Conservation (phyloP, 1,284 basidiomycete genomes). For the Leccinum solheimii region DNA sequence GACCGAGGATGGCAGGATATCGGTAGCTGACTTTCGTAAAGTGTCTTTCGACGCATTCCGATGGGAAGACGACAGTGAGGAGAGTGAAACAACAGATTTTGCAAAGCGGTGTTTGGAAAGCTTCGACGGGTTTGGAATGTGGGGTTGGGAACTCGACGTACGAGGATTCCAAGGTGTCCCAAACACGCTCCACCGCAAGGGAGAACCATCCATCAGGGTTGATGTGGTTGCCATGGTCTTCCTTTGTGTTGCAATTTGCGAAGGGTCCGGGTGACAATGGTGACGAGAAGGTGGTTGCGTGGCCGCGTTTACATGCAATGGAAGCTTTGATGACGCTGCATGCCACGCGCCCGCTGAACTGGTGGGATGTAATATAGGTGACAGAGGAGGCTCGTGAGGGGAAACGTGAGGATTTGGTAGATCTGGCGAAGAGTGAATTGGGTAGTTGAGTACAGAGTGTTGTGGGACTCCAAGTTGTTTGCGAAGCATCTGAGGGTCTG, state of each 20-base stretch:
- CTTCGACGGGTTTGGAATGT: conserved; percentile 7
- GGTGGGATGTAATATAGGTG: not conserved
- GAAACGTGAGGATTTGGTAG: conserved; percentile 29
- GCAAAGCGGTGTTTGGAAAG: conserved; percentile 5
- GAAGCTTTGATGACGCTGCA: not conserved
- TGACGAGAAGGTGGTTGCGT: conserved; percentile 5
- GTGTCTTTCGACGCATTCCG: conserved; percentile 3
- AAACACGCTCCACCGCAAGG: not conserved
- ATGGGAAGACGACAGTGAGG: conserved; percentile 1
- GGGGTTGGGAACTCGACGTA: not conserved
- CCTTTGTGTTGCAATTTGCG: not conserved
- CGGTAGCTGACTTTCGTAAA: conserved; percentile 9
- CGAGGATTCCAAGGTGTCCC: not conserved
- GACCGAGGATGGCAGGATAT: conserved; percentile 1
- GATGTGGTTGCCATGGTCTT: not conserved
- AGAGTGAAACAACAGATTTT: conserved; percentile 1
- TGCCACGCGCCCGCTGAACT: not conserved
- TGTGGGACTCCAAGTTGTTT: conserved; percentile 35
- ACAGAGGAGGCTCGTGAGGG: not conserved
- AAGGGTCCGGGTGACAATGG: not conserved
- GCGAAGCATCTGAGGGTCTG: conserved; percentile 28
- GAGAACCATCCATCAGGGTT: not conserved
- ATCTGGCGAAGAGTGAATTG: conserved; percentile 17
- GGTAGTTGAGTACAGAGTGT: conserved; percentile 32
- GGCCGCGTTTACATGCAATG: conserved; percentile 8